These are phyloP conservation scores for Didymella lethalis DNA, from an alignment of 2,329 filamentous ascomycete genomes.

Conservation along the genomic window DNA sequence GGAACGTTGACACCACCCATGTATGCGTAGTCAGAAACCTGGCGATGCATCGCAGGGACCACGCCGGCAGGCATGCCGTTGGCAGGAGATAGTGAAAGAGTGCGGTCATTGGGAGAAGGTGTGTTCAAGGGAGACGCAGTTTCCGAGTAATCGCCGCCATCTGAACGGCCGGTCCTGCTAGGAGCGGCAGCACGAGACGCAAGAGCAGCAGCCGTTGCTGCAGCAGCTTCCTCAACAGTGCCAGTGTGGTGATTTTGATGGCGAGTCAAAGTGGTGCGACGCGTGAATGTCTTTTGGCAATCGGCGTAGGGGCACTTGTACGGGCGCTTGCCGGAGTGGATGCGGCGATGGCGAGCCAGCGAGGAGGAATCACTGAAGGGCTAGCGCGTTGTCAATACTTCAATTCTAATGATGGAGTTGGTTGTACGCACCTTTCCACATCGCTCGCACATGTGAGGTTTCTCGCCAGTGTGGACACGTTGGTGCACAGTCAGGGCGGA, in stretches of 20 bases:
- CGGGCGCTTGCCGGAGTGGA: slow-evolving; percentile 92
- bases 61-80: slow-evolving; percentile 72
- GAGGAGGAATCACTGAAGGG: slow-evolving; percentile 97
- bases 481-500: slow-evolving; percentile 95
- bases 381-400: slow-evolving; percentile 58
- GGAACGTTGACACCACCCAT: slow-evolving; percentile 82
- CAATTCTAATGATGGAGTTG: not conserved
- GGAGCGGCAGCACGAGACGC: slow-evolving; percentile 62
- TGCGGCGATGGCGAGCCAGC: slow-evolving; percentile 88
- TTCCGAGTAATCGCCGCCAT: slow-evolving; percentile 74
- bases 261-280: slow-evolving; percentile 90
- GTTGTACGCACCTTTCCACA: slow-evolving; percentile 81
- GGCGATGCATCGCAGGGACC: slow-evolving; percentile 72
- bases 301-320: slow-evolving; percentile 98
- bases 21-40: slow-evolving; percentile 74
- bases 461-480: slow-evolving; percentile 96
- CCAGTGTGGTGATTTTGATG: slow-evolving; percentile 97
- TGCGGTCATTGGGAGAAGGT: slow-evolving; percentile 81
- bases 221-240: slow-evolving; percentile 91
- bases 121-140: slow-evolving; percentile 79
- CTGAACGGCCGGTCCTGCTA: slow-evolving; percentile 67
- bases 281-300: slow-evolving; percentile 98
- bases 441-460: slow-evolving; percentile 96
- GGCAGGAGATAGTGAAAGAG: slow-evolving; percentile 79
- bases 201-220: slow-evolving; percentile 84